phyloP scores from a whole-genome alignment of 2,329 filamentous ascomycete genomes.

The Fusarium miscanthi region DNA sequence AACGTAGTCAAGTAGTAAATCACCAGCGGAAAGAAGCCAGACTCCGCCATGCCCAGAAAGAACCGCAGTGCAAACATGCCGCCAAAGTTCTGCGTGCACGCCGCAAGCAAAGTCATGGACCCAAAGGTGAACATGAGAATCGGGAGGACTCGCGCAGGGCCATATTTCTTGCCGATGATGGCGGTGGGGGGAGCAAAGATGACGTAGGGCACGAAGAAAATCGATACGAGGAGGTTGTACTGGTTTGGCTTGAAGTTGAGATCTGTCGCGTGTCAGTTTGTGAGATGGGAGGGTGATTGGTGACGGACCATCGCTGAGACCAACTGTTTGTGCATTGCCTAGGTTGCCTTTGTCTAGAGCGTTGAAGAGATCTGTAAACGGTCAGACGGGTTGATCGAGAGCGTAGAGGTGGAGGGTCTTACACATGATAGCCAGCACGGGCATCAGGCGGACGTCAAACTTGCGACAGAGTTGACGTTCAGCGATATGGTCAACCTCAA shows the following conservation, averaged over 20 bases:
- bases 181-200: constrained; percentile 7
- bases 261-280: not conserved
- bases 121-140: constrained; percentile 20
- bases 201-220: constrained; percentile 22
- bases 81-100: constrained; percentile 6
- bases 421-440: constrained; percentile 17
- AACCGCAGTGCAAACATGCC: constrained; percentile 11
- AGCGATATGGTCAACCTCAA: constrained; percentile 6
- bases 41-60: constrained; percentile 12
- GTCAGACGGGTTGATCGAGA: fast-evolving
- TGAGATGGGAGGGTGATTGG: fast-evolving
- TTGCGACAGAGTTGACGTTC: constrained; percentile 19
- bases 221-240: constrained; percentile 16
- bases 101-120: constrained; percentile 8
- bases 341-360: constrained; percentile 13
- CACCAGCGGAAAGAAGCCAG: constrained; percentile 9
- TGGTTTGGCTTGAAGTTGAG: constrained; percentile 16
- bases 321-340: constrained; percentile 15
- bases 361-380: not conserved
- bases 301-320: not conserved
- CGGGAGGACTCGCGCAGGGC: not conserved
- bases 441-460: constrained; percentile 7
- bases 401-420: not conserved
- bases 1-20: constrained; percentile 20
- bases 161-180: constrained; percentile 15